Evolutionary conservation across 192 early-diverging fungal species (phyloP).

Genomic region (Coemansia sp.): DNA sequence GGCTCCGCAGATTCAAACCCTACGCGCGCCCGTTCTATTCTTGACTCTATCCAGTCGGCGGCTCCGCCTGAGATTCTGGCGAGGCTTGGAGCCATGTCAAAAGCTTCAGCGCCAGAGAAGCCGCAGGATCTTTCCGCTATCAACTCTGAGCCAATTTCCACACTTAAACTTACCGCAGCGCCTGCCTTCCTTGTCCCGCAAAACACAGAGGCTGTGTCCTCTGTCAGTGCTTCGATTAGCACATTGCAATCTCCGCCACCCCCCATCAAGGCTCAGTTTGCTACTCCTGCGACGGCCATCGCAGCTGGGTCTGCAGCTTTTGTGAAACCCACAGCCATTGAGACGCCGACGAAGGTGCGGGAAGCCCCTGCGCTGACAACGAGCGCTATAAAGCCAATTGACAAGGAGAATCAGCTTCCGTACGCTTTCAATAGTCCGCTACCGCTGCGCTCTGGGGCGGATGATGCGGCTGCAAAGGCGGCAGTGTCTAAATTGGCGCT

Average conservation of each 20-base stretch:
- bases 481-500: conserved; percentile 5
- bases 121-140: neutral
- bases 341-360: conserved; percentile 7
- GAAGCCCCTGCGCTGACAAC: neutral
- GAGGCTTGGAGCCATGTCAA: conserved; percentile 3
- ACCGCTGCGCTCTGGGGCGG: too few species aligned
- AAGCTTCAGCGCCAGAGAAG: neutral
- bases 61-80: conserved; percentile 43
- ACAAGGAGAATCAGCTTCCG: conserved; percentile 16
- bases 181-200: too few species aligned
- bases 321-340: neutral
- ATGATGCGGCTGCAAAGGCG: conserved; percentile 1
- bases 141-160: too few species aligned
- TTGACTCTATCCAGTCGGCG: conserved; percentile 42
- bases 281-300: conserved; percentile 4
- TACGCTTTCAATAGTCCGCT: conserved; percentile 2
- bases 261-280: conserved; percentile 17
- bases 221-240: too few species aligned
- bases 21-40: conserved; percentile 12
- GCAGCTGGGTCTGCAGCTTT: neutral
- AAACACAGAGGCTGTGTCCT: too few species aligned
- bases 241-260: conserved; percentile 10
- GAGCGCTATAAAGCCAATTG: neutral
- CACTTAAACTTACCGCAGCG: too few species aligned
- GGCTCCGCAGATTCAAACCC: conserved; percentile 3